These are phyloP conservation scores for Penicillium fimorum DNA, from an alignment of 495 filamentous ascomycete genomes.

Conservation along the genomic window DNA sequence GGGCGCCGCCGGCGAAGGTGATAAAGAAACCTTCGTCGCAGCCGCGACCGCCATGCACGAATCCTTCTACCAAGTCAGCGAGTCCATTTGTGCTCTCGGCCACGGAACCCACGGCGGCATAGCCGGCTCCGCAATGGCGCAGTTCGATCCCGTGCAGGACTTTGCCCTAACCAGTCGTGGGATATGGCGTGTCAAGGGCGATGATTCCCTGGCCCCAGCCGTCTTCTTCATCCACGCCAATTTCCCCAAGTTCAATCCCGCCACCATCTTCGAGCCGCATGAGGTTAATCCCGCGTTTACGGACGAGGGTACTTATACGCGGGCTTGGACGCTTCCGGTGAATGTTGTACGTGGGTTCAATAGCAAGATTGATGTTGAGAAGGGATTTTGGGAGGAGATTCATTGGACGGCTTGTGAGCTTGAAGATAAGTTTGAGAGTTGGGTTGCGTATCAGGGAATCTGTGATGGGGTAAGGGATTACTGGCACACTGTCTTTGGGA, in stretches of 20 bases:
- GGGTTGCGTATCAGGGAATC: conserved; percentile 30
- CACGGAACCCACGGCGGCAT: conserved; percentile 31
- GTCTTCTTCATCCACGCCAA: conserved; percentile 50
- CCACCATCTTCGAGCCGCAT: conserved; percentile 38
- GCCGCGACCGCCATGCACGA: conserved; percentile 42
- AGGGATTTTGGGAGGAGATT: conserved; percentile 49
- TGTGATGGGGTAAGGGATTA: conserved; percentile 29
- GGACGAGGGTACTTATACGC: conserved; percentile 38
- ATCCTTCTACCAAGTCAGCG: conserved; percentile 44
- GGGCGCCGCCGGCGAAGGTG: conserved; percentile 51
- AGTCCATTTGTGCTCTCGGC: conserved; percentile 29
- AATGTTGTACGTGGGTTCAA: conserved; percentile 38
- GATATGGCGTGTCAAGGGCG: conserved; percentile 20
- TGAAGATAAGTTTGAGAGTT: conserved; percentile 39
- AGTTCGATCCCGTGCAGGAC: conserved; percentile 39
- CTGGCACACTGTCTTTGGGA: conserved; percentile 22
- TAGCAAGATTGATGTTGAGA: conserved; percentile 45
- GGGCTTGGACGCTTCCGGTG: conserved; percentile 45
- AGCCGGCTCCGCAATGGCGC: conserved; percentile 39
- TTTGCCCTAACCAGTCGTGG: conserved; percentile 21
- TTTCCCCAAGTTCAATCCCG: conserved; percentile 48
- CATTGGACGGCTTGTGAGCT: conserved; percentile 48
- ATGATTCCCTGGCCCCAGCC: conserved; percentile 15
- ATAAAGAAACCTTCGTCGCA: conserved; percentile 55
- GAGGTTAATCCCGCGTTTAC: conserved; percentile 35